A percentile compares a stretch with the other conserved stretches of the same genome.
Evolutionary conservation across 1,284 basidiomycete genomes (phyloP).

Genomic region (Mrakiaceae sp.): DNA sequence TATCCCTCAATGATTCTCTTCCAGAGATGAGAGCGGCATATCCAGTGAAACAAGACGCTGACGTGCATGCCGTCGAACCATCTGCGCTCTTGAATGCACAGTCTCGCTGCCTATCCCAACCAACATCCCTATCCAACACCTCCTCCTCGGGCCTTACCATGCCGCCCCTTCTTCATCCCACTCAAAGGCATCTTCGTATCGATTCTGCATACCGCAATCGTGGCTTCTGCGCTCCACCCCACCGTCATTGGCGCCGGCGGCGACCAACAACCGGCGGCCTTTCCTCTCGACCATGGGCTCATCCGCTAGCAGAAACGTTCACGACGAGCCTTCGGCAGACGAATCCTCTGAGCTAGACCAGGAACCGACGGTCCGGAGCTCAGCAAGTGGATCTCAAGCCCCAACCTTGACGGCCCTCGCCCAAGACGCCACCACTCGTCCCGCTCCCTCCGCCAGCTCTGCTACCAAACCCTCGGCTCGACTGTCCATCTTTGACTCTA

Average conservation of each 20-base stretch:
- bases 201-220: constrained; percentile 8
- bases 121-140: not conserved
- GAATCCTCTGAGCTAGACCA: no score
- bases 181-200: not conserved
- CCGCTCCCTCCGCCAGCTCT: no score
- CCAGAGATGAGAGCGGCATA: no score
- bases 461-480: no score
- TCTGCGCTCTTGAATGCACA: not conserved
- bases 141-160: not conserved
- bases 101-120: not conserved
- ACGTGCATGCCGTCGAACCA: not conserved
- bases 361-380: no score
- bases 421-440: no score
- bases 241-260: not conserved
- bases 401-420: no score
- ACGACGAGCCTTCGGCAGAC: not conserved
- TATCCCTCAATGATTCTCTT: not conserved
- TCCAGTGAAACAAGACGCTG: no score
- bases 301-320: not conserved
- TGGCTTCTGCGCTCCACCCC: constrained; percentile 8
- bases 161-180: not conserved
- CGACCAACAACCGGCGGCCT: not conserved
- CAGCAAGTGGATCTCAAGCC: no score
- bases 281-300: not conserved
- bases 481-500: no score